A percentile compares a stretch with the other conserved stretches of the same genome.
These are phyloP conservation scores for Millerozyma acaciae DNA, from an alignment of 805 yeast species.

Conservation along the genomic window DNA sequence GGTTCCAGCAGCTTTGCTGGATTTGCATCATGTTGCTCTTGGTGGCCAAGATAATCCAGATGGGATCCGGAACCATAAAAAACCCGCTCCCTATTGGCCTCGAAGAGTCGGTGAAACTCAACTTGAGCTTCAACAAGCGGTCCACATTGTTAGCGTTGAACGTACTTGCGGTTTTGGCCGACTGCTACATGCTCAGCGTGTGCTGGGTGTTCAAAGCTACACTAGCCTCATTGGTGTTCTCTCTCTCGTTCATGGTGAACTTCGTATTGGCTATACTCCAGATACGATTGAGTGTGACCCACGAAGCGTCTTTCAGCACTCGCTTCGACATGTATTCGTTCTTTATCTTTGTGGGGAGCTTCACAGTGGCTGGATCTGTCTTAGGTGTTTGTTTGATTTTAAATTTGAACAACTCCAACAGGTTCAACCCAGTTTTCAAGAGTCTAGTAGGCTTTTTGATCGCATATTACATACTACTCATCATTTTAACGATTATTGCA, in stretches of 20 bases:
- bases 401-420: conserved; percentile 1
- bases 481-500: conserved; percentile 5
- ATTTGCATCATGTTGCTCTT: not conserved
- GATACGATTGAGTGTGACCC: not conserved
- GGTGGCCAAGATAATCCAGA: conserved; percentile 1
- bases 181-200: not conserved
- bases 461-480: conserved; percentile 2
- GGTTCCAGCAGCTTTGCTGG: no score
- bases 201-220: conserved; percentile 3
- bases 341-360: conserved; percentile 3
- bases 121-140: not conserved
- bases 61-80: conserved; percentile 4
- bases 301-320: not conserved
- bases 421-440: conserved; percentile 2
- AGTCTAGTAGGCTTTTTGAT: conserved; percentile 4
- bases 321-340: not conserved
- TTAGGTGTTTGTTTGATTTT: conserved; percentile 3
- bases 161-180: conserved; percentile 1
- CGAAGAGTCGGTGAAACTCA: not conserved
- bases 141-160: not conserved
- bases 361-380: conserved; percentile 3
- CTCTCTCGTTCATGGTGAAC: conserved; percentile 3
- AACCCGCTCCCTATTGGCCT: conserved; percentile 2
- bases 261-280: conserved; percentile 2
- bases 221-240: conserved; percentile 1